Base-by-base conservation (phyloP, 768 basidiomycete species). In the Melanogaster broomeanus region DNA sequence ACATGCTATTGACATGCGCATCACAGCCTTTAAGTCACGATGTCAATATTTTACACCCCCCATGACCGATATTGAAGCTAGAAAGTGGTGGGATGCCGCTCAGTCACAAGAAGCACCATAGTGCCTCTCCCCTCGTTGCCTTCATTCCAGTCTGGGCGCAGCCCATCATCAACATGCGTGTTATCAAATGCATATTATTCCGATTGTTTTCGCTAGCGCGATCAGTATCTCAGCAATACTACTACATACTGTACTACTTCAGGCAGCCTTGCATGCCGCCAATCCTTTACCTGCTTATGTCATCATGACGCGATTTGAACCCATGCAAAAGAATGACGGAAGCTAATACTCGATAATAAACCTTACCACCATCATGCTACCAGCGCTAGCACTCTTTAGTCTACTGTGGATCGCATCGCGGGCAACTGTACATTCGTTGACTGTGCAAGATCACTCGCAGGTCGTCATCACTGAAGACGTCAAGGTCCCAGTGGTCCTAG, bases 21-120 rank as follows among this genome's bases (percentile, higher is more conserved):
- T 9, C 39, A 61, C 66, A 93, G 90, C 87, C 28, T 93, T 93
- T 66, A 78, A 77, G 52, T 79, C 87, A 40, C 85, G 89, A 44
- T 93, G 90, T 72, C 82, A 80, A 63, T 91, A 87, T 66, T 93
- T 91, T 67, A 72, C 77, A 44, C 88, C 88, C 7, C 85, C 89
- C 28, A 58, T 65, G 49, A 74, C 78, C 15, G 85, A 88, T 61
- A 69, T 58, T 34, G 85, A 88, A 54, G 77, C 78, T 6, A 77
- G 75, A 35, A 72, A 74, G 62, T 74, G 80, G 71, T 86, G 83
- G 84, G 74, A 83, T 33, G 59, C 66, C 49, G 74, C 69, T 24
- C 64, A 58, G 51, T 63, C 63, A 63, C 67, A 56, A 52, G 67
- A 71, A 67, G 53, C 61, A 61, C 55, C 45, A 31, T 71, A 69